phyloP scores from a whole-genome alignment of 345 rosid genomes.

The Crucihimalaya himalaica region DNA sequence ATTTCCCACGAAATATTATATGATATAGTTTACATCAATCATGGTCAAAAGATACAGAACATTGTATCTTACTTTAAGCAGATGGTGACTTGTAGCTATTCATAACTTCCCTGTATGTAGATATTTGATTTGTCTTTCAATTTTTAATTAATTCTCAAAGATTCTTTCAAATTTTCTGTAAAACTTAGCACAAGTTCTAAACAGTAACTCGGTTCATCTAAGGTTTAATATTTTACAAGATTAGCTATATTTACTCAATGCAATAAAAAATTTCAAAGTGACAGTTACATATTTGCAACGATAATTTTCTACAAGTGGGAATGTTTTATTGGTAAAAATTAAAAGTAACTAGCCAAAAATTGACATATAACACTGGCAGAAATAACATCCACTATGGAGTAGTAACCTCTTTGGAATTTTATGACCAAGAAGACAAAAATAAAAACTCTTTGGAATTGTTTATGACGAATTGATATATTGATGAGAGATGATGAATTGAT shows the following conservation, averaged over 20 bases:
- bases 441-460: too few species aligned
- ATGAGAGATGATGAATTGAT: too few species aligned
- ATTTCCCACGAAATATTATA: constrained; percentile 12
- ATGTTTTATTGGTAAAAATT: background rate
- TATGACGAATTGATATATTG: too few species aligned
- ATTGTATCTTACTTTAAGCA: constrained; percentile 29
- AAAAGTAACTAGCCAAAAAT: too few species aligned
- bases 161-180: background rate
- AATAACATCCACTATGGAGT: too few species aligned
- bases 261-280: background rate
- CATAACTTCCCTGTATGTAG: background rate
- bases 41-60: constrained; percentile 13
- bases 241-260: background rate
- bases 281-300: background rate
- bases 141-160: background rate
- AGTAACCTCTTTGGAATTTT: too few species aligned
- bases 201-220: background rate
- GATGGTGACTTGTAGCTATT: constrained; percentile 23
- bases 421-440: too few species aligned
- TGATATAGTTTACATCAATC: constrained; percentile 14
- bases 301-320: background rate
- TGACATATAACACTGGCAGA: too few species aligned
- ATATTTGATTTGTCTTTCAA: background rate
- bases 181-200: background rate
- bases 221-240: background rate